Percentiles rank a stretch among this genome's conserved stretches.
Evolutionary conservation across 1,284 basidiomycete genomes (phyloP).

Genomic region (Apiotrichum montevideense): DNA sequence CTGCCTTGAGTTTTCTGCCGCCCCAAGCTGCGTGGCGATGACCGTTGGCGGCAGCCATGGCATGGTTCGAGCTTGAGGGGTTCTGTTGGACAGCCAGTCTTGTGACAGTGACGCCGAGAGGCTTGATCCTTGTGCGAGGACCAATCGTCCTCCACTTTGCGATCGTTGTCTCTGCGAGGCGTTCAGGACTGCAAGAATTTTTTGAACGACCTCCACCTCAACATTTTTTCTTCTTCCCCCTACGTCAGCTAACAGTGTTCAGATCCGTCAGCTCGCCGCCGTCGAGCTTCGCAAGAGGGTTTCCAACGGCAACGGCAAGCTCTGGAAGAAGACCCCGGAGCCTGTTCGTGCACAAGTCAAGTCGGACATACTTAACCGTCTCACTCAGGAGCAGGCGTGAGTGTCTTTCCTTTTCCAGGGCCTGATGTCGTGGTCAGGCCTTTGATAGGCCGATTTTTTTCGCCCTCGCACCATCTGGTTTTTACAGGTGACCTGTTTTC

Average conservation of each 20-base stretch:
- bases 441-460: neutral
- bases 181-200: conserved; percentile 1
- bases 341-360: conserved; percentile 79
- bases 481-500: neutral
- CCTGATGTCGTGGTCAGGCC: too few relatives aligned
- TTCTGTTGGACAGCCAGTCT: too few relatives aligned
- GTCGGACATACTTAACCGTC: conserved; percentile 68
- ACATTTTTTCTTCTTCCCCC: neutral
- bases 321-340: conserved; percentile 73
- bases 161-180: neutral
- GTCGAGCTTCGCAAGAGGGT: conserved; percentile 96
- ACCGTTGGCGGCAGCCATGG: too few relatives aligned
- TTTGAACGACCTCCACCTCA: conserved; percentile 1
- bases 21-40: neutral
- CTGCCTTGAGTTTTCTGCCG: neutral
- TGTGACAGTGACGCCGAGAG: too few relatives aligned
- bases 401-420: conserved; percentile 31
- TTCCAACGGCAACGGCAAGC: conserved; percentile 66
- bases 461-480: neutral
- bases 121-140: neutral
- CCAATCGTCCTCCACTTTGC: neutral
- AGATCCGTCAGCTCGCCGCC: conserved; percentile 97
- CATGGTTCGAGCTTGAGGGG: too few relatives aligned
- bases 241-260: neutral
- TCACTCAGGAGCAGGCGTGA: conserved; percentile 72